These are phyloP conservation scores for Wickerhamomyces pijperi DNA, from an alignment of 805 yeast species.

Conservation along the genomic window DNA sequence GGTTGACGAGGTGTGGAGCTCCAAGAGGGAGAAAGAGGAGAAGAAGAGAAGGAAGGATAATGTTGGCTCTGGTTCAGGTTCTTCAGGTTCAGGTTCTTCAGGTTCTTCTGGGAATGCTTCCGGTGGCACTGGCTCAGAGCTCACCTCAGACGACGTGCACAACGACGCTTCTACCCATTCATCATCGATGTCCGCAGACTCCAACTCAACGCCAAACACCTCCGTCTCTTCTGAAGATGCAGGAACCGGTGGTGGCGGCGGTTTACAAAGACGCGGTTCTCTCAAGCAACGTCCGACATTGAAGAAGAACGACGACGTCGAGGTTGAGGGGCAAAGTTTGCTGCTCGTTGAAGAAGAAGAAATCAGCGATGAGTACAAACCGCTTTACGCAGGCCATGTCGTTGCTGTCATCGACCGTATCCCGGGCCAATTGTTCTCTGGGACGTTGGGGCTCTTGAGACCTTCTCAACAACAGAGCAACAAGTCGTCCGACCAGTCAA, in stretches of 20 bases:
- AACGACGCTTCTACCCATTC: constrained; percentile 63
- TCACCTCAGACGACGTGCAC: constrained; percentile 55
- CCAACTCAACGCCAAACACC: constrained; percentile 5
- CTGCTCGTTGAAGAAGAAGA: constrained; percentile 91
- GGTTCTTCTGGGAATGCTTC: too few species aligned
- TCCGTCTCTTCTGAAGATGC: constrained; percentile 1
- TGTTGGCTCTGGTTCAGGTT: too few species aligned
- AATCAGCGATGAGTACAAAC: constrained; percentile 83
- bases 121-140: too few species aligned
- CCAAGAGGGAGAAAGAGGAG: constrained; percentile 93
- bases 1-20: constrained; percentile 96
- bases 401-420: constrained; percentile 97
- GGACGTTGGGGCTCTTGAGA: constrained; percentile 85
- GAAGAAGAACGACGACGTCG: constrained; percentile 96
- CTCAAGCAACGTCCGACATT: constrained; percentile 92
- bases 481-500: constrained; percentile 4
- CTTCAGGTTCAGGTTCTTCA: too few species aligned
- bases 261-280: constrained; percentile 72
- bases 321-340: constrained; percentile 94
- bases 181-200: constrained; percentile 9
- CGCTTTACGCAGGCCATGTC: constrained; percentile 94
- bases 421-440: constrained; percentile 92
- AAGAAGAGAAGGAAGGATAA: constrained; percentile 82
- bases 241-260: too few species aligned
- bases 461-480: constrained; percentile 68